These are phyloP conservation scores for Penicillium angulare DNA, from an alignment of 495 filamentous ascomycete species.

Conservation along the genomic window DNA sequence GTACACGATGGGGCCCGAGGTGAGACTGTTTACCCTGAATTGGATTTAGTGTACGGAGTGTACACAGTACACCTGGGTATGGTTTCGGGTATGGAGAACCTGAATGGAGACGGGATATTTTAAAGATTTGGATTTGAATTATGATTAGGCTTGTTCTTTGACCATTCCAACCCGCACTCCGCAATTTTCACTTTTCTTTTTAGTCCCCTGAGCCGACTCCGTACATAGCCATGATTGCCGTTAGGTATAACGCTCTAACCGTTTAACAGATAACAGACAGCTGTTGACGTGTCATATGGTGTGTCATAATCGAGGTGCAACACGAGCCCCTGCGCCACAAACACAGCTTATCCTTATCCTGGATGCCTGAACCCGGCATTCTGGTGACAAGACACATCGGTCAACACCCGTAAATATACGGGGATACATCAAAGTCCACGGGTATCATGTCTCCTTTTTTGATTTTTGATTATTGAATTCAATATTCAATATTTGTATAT, in stretches of 20 bases:
- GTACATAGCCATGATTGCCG: too few relatives aligned
- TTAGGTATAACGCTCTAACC: too few relatives aligned
- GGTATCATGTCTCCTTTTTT: slow-evolving; percentile 1
- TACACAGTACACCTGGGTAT: too few relatives aligned
- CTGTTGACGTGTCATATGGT: slow-evolving; percentile 13
- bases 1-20: slow-evolving; percentile 16
- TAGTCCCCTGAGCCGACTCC: too few relatives aligned
- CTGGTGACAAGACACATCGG: slow-evolving; percentile 14
- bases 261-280: too few relatives aligned
- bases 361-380: background rate
- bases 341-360: slow-evolving; percentile 12
- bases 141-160: too few relatives aligned
- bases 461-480: background rate
- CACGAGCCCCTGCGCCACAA: slow-evolving; percentile 14
- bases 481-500: background rate
- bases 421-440: too few relatives aligned
- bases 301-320: background rate
- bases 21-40: slow-evolving; percentile 10
- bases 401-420: slow-evolving; percentile 6
- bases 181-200: background rate
- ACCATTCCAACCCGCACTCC: background rate
- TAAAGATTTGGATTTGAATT: too few relatives aligned
- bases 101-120: too few relatives aligned
- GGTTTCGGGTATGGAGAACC: too few relatives aligned
- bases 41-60: background rate